These are phyloP conservation scores for Pezicula carpinea DNA, from an alignment of 2,329 filamentous ascomycete genomes.

Conservation along the genomic window DNA sequence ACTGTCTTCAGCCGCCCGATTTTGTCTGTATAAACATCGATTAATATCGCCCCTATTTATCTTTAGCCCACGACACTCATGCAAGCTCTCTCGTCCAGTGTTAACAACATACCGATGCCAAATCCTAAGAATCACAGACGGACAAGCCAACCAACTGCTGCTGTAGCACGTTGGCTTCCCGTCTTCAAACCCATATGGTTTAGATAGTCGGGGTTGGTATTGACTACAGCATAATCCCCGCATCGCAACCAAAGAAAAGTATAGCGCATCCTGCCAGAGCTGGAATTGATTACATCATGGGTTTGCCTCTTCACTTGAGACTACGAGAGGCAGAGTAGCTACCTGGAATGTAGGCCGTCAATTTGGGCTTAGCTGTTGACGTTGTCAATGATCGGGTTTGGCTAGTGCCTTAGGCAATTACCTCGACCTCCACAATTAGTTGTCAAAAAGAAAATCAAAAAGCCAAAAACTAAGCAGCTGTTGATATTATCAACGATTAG, in stretches of 20 bases:
- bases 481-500: no score
- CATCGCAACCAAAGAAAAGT: slow-evolving; percentile 19
- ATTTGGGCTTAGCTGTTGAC: slow-evolving; percentile 1
- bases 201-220: slow-evolving; percentile 24
- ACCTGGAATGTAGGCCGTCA: slow-evolving; percentile 2
- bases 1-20: slow-evolving; percentile 41
- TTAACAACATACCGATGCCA: slow-evolving; percentile 1
- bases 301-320: slow-evolving; percentile 1
- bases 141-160: slow-evolving; percentile 22
- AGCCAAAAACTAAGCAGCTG: no score
- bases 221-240: slow-evolving; percentile 24
- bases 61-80: not conserved
- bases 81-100: not conserved
- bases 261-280: slow-evolving; percentile 3
- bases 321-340: slow-evolving; percentile 3
- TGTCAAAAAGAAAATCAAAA: no score
- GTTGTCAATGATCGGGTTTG: no score
- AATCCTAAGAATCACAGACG: slow-evolving; percentile 27
- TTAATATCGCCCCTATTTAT: slow-evolving; percentile 19
- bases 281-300: slow-evolving; percentile 5
- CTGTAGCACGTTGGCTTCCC: slow-evolving; percentile 20
- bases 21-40: slow-evolving; percentile 22
- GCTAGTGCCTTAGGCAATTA: no score
- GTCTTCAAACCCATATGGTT: slow-evolving; percentile 13
- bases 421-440: no score